These are phyloP conservation scores for Ogataea paradorogensis DNA, from an alignment of 805 yeast genomes.

Conservation along the genomic window DNA sequence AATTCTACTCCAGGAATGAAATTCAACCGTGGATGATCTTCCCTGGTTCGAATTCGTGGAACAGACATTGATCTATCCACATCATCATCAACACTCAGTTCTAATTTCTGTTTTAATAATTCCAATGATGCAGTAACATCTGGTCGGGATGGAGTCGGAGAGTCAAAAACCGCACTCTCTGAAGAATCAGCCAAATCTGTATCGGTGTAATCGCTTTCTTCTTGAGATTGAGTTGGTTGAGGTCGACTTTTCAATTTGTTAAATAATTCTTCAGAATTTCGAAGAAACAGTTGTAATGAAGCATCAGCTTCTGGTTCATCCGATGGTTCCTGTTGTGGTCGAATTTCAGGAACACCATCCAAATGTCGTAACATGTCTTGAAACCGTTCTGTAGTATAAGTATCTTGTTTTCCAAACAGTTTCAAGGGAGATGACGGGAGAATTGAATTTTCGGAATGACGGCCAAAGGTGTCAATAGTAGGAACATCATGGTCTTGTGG, in stretches of 20 bases:
- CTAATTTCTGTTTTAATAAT: conserved; percentile 17
- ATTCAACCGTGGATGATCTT: conserved; percentile 25
- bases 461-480: conserved; percentile 32
- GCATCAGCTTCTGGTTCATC: conserved; percentile 19
- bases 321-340: conserved; percentile 15
- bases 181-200: neutral
- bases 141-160: conserved; percentile 18
- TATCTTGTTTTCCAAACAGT: conserved; percentile 31
- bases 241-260: conserved; percentile 24
- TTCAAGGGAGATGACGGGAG: conserved; percentile 32
- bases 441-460: conserved; percentile 23
- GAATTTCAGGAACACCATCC: conserved; percentile 23
- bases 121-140: conserved; percentile 24
- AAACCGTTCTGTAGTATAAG: conserved; percentile 30
- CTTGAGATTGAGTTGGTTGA: conserved; percentile 12
- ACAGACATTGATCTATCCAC: conserved; percentile 17
- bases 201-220: conserved; percentile 6
- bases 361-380: conserved; percentile 25
- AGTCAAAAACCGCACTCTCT: conserved; percentile 4
- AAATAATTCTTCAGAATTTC: conserved; percentile 27
- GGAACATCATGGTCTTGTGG: conserved; percentile 19
- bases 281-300: conserved; percentile 21
- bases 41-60: conserved; percentile 14
- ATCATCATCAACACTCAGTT: conserved; percentile 6
- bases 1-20: conserved; percentile 34